Conservation (phyloP, 2,329 filamentous ascomycete genomes). For the Epichloe glyceriae region DNA sequence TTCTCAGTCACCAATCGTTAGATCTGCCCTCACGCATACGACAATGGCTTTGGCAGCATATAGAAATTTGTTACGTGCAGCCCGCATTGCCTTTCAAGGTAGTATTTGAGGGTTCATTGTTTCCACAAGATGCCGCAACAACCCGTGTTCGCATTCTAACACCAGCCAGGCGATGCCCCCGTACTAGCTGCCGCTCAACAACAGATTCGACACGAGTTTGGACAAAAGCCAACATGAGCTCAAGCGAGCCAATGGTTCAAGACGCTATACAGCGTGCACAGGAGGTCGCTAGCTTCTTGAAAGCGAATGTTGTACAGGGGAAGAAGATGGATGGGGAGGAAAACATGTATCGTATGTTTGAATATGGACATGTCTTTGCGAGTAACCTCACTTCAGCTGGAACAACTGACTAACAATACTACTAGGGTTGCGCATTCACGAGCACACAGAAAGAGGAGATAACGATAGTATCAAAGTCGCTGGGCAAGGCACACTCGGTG, state of each 20-base stretch:
- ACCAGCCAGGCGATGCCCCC: conserved; percentile 49
- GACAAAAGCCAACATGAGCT: conserved; percentile 47
- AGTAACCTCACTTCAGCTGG: not conserved
- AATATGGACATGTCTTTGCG: not conserved
- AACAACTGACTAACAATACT: conserved; percentile 3
- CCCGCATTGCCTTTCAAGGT: conserved; percentile 76
- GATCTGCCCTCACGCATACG: not conserved
- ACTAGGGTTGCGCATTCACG: conserved; percentile 74
- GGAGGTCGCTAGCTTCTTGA: conserved; percentile 67
- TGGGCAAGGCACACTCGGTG: conserved; percentile 20
- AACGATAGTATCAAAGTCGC: conserved; percentile 77
- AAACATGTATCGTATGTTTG: conserved; percentile 46
- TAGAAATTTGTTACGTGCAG: conserved; percentile 66
- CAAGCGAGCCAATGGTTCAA: conserved; percentile 43
- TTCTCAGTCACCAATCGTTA: not conserved
- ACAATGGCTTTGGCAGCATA: conserved; percentile 64
- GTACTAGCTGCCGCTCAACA: conserved; percentile 57
- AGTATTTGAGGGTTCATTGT: conserved; percentile 30
- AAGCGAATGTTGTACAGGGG: conserved; percentile 84
- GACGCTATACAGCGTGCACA: conserved; percentile 65
- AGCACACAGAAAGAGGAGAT: conserved; percentile 81
- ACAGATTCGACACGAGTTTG: conserved; percentile 64
- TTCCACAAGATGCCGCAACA: not conserved
- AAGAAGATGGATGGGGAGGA: conserved; percentile 28
- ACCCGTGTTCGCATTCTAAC: not conserved